Percentiles rank a stretch among this genome's conserved stretches.
These are phyloP conservation scores for Daedaleopsis nitida DNA, from an alignment of 768 basidiomycete genomes.

Conservation along the genomic window DNA sequence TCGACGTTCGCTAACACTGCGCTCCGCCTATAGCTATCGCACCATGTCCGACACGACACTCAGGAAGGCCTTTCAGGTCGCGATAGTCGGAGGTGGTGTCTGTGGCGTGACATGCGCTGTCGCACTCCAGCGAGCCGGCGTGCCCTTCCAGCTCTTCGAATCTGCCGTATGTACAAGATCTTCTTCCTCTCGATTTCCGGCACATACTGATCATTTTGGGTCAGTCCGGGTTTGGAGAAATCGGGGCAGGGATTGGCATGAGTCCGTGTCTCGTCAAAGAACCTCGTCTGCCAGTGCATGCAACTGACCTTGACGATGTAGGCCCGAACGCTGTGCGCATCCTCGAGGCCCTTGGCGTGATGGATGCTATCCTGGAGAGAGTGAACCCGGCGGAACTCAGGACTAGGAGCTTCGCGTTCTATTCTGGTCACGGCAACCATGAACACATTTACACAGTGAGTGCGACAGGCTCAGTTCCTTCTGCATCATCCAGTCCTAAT, in stretches of 20 bases:
- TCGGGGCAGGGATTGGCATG: constrained; percentile 55
- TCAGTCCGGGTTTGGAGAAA: constrained; percentile 47
- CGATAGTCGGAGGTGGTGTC: constrained; percentile 61
- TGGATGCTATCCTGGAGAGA: constrained; percentile 42
- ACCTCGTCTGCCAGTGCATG: too few relatives aligned
- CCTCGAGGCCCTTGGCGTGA: constrained; percentile 44
- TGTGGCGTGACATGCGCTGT: constrained; percentile 52
- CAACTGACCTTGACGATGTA: constrained; percentile 17
- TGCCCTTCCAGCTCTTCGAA: constrained; percentile 52
- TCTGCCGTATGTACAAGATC: constrained; percentile 41
- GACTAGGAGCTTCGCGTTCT: constrained; percentile 39
- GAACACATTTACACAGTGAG: constrained; percentile 47
- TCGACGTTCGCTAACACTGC: too few relatives aligned
- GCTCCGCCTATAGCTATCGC: too few relatives aligned
- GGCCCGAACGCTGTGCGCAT: constrained; percentile 54
- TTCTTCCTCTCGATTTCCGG: neutral
- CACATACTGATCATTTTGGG: neutral
- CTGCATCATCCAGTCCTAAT: neutral
- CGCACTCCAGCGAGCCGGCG: constrained; percentile 42
- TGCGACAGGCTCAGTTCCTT: neutral
- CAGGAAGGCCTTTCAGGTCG: constrained; percentile 43
- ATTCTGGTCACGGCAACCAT: constrained; percentile 44
- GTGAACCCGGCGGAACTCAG: constrained; percentile 37
- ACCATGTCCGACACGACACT: neutral
- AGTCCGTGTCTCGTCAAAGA: constrained; percentile 29